Percentiles rank a stretch among this genome's conserved stretches.
Conservation (phyloP, 1,284 basidiomycete genomes). For the Cutaneotrichosporon mucoides region DNA sequence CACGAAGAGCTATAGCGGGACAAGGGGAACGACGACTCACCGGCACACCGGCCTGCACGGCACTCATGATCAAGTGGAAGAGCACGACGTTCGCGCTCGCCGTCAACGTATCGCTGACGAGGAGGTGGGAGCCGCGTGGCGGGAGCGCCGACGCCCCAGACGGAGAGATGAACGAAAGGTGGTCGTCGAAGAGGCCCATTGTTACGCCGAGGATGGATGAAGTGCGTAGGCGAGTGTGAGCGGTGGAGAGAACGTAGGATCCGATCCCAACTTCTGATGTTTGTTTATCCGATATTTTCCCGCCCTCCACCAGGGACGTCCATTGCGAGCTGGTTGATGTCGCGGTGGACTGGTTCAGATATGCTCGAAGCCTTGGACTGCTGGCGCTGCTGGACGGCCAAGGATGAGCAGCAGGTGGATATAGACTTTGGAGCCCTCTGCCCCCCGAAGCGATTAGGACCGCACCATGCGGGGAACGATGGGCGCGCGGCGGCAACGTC, state of each 20-base stretch:
- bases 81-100: conserved; percentile 39
- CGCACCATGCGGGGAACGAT: no score
- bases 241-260: background rate
- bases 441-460: no score
- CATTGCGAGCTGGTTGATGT: no score
- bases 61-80: conserved; percentile 38
- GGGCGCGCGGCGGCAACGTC: no score
- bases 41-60: conserved; percentile 20
- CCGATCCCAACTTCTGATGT: no score
- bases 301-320: no score
- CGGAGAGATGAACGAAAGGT: background rate
- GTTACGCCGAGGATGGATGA: background rate
- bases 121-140: conserved; percentile 30
- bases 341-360: no score
- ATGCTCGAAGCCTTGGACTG: no score
- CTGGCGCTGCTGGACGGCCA: no score
- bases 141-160: conserved; percentile 27
- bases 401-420: no score
- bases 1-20: background rate
- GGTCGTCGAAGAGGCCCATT: conserved; percentile 2
- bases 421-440: no score
- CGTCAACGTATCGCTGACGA: conserved; percentile 44
- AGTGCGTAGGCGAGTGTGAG: background rate
- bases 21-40: conserved; percentile 11
- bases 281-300: background rate